Evolutionary conservation across 1,284 basidiomycete genomes (phyloP), one percentile per base, ranked within the genome.

Genomic region (Ganoderma boninense): DNA sequence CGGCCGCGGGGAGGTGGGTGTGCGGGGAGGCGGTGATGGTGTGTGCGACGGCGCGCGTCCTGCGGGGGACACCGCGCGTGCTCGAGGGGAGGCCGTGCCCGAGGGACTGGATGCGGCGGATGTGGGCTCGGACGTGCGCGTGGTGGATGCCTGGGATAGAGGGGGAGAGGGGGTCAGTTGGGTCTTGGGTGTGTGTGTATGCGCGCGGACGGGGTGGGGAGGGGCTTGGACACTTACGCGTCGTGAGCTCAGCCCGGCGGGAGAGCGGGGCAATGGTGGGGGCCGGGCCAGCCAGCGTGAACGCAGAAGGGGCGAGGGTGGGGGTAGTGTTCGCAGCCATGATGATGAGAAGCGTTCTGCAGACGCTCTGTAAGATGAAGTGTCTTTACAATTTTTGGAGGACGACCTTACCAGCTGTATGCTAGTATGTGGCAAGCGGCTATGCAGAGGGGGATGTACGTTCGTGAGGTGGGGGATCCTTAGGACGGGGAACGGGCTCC

Each of bases 41-140:
- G 49, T 52, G 49, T 10, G 49, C 23, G 49, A 52, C 49, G 49
- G 49, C 49, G 23, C 49, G 49, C n/a, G 10, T 52, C 23, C n/a
- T 52, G 49, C 49, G 49, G 10, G 23, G 49, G 49, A 23, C 7
- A 2, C 6, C 4, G 49, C 49, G 49, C 49, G 13, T 52, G 49
- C n/a, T 52, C n/a, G 49, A 52, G 49, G 49, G 49, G 49, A 52
- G 23, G 23, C 49, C 49, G 49, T 4, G 49, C 10, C 49, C 49
- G 49, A 52, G 49, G 23, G 49, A n/a, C 20, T 52, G 49, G 49
- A 52, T 23, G 49, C 49, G 49, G 49, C 49, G 49, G 49, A 52
- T 52, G 49, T 23, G n/a, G 20, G 49, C 49, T 20, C 49, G 10
- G 10, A 52, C 10, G 10, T 52, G 49, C 10, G 49, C 49, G 10